Evolutionary conservation across 805 yeast species (phyloP).

Genomic region (Lipomyces sp.): DNA sequence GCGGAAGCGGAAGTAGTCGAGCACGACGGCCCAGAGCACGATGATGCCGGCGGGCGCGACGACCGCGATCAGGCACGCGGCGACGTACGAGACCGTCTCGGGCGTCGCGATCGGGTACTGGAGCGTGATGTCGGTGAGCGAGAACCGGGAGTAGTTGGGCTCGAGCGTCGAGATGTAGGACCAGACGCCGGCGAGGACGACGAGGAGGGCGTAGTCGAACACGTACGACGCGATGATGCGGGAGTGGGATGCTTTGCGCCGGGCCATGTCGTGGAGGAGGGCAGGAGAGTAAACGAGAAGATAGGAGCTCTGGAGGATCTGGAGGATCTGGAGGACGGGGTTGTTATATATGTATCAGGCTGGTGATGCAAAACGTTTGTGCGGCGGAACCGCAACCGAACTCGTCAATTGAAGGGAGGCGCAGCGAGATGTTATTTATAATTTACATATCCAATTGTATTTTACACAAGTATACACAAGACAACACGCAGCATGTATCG

Average conservation of each 20-base stretch:
- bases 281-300: no score
- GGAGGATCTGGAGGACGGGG: no score
- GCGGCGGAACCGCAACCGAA: no score
- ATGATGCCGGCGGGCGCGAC: conserved; percentile 35
- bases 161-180: conserved; percentile 12
- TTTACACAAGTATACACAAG: no score
- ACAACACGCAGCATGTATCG: no score
- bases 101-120: conserved; percentile 75
- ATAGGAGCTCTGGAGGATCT: no score
- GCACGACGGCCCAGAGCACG: conserved; percentile 22
- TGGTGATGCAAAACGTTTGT: no score
- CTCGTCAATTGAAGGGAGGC: no score
- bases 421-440: no score
- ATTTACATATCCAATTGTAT: no score
- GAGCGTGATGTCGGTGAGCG: conserved; percentile 68
- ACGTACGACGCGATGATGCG: conserved; percentile 24
- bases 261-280: conserved; percentile 6
- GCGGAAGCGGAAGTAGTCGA: conserved; percentile 6
- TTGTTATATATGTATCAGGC: no score
- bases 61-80: conserved; percentile 45
- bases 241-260: conserved; percentile 8
- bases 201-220: conserved; percentile 22
- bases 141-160: conserved; percentile 43
- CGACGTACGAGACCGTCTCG: conserved; percentile 63
- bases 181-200: conserved; percentile 16